A percentile compares a stretch with the other conserved stretches of the same genome.
These are phyloP conservation scores for Wickerhamiella bombiphila DNA, from an alignment of 805 yeast species.

Conservation along the genomic window DNA sequence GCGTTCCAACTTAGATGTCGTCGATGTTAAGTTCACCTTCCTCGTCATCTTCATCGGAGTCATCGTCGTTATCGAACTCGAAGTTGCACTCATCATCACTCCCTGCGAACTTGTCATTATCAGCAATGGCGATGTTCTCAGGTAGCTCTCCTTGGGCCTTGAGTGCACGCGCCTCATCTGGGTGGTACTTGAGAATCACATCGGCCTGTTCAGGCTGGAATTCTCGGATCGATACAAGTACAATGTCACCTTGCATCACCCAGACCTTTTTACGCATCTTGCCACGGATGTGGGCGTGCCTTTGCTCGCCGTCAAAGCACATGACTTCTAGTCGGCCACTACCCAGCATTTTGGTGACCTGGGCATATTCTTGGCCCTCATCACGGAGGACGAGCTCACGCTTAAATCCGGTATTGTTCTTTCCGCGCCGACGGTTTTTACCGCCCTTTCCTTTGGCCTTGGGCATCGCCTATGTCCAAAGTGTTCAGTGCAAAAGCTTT, in stretches of 20 bases:
- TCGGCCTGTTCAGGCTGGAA: slow-evolving; percentile 98
- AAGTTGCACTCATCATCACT: slow-evolving; percentile 96
- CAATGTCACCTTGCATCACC: slow-evolving; percentile 98
- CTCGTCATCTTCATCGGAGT: slow-evolving; percentile 55
- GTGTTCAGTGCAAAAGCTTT: no score
- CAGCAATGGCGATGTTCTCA: slow-evolving; percentile 91
- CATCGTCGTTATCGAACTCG: slow-evolving; percentile 91
- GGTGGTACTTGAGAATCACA: slow-evolving; percentile 88
- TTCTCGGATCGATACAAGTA: slow-evolving; percentile 89
- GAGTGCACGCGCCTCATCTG: slow-evolving; percentile 95
- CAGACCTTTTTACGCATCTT: slow-evolving; percentile 98
- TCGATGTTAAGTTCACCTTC: slow-evolving; percentile 72
- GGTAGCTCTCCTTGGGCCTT: slow-evolving; percentile 95
- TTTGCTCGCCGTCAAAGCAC: slow-evolving; percentile 85
- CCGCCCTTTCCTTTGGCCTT: slow-evolving; percentile 62
- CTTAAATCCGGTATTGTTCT: slow-evolving; percentile 86
- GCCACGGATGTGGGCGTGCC: slow-evolving; percentile 98
- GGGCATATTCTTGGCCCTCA: slow-evolving; percentile 98
- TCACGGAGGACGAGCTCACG: slow-evolving; percentile 86
- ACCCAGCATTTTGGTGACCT: slow-evolving; percentile 95
- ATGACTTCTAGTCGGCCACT: slow-evolving; percentile 91
- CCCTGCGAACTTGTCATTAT: slow-evolving; percentile 93
- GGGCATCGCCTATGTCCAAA: slow-evolving; percentile 41
- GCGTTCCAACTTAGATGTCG: slow-evolving; percentile 47
- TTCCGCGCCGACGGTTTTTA: slow-evolving; percentile 89